Conservation (phyloP, 2,329 filamentous ascomycete species). For the Nigrospora oryzae region DNA sequence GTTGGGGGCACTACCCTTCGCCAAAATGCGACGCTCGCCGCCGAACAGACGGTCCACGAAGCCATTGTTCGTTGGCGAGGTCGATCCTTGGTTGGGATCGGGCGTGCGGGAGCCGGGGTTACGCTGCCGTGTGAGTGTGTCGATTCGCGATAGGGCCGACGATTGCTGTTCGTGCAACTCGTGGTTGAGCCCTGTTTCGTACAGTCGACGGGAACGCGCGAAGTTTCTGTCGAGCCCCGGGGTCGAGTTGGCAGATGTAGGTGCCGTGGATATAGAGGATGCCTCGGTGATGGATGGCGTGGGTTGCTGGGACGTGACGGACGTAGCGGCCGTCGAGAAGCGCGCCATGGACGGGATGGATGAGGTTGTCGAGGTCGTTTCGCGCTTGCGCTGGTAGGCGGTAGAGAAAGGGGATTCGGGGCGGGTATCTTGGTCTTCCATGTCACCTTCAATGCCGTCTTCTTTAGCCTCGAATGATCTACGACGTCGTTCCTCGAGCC, state of each 20-base stretch:
- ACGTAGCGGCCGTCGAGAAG: slow-evolving; percentile 82
- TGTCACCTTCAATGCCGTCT: slow-evolving; percentile 26
- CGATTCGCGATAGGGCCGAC: slow-evolving; percentile 68
- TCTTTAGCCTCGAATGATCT: slow-evolving; percentile 30
- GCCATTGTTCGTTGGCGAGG: slow-evolving; percentile 34
- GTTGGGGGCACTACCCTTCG: slow-evolving; percentile 60
- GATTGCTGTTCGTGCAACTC: slow-evolving; percentile 74
- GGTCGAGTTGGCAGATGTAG: slow-evolving; percentile 27
- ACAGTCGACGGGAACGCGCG: slow-evolving; percentile 66
- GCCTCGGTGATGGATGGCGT: slow-evolving; percentile 42
- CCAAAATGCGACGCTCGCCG: slow-evolving; percentile 35
- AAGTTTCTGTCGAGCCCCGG: slow-evolving; percentile 52
- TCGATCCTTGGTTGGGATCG: slow-evolving; percentile 32
- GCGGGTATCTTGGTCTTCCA: slow-evolving; percentile 29
- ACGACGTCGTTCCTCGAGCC: slow-evolving; percentile 48
- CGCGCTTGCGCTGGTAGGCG: slow-evolving; percentile 66
- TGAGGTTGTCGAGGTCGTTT: slow-evolving; percentile 80
- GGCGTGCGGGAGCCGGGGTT: slow-evolving; percentile 41
- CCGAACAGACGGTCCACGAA: slow-evolving; percentile 37
- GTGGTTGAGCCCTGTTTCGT: slow-evolving; percentile 74
- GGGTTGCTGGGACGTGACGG: slow-evolving; percentile 64
- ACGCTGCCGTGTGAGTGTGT: slow-evolving; percentile 64
- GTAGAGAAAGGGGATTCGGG: slow-evolving; percentile 49
- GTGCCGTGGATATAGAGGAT: slow-evolving; percentile 28
- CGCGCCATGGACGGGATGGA: slow-evolving; percentile 58